Conservation (phyloP, 169 alveolate species). For the Plasmodium adleri region DNA sequence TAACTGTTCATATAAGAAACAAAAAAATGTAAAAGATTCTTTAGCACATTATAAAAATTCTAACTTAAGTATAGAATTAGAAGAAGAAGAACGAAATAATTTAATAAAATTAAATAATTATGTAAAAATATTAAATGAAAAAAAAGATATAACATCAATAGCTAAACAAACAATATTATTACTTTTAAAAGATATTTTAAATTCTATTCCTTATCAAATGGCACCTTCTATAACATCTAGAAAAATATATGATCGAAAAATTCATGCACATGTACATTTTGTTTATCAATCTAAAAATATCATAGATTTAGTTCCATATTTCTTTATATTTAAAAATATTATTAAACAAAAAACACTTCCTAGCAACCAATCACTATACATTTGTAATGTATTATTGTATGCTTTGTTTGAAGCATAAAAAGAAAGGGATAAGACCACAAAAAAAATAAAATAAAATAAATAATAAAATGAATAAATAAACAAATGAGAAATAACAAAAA, state of each 20-base stretch:
- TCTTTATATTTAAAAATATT: slow-evolving; percentile 63
- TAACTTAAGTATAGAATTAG: slow-evolving; percentile 5
- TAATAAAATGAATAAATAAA: too few relatives aligned
- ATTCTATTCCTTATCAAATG: slow-evolving; percentile 75
- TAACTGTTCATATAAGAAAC: slow-evolving; percentile 12
- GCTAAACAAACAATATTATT: slow-evolving; percentile 73
- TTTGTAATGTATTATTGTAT: slow-evolving; percentile 63
- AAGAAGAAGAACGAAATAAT: slow-evolving; percentile 55
- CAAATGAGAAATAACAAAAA: too few relatives aligned
- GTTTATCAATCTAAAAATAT: slow-evolving; percentile 45
- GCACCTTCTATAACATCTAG: slow-evolving; percentile 71
- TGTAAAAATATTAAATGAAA: slow-evolving; percentile 27
- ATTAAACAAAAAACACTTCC: slow-evolving; percentile 65
- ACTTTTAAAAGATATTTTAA: slow-evolving; percentile 59
- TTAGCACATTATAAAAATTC: slow-evolving; percentile 26
- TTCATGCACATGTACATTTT: slow-evolving; percentile 65
- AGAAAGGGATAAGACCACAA: background rate
- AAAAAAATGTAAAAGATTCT: slow-evolving; percentile 35
- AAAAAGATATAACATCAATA: slow-evolving; percentile 36
- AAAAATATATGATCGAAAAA: slow-evolving; percentile 68
- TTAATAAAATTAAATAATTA: slow-evolving; percentile 48
- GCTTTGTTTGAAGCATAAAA: slow-evolving; percentile 74
- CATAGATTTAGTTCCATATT: slow-evolving; percentile 59
- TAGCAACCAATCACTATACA: slow-evolving; percentile 51
- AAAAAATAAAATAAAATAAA: background rate